Base-by-base conservation (phyloP, 2,329 filamentous ascomycete species). In the Claviceps fusiformis region DNA sequence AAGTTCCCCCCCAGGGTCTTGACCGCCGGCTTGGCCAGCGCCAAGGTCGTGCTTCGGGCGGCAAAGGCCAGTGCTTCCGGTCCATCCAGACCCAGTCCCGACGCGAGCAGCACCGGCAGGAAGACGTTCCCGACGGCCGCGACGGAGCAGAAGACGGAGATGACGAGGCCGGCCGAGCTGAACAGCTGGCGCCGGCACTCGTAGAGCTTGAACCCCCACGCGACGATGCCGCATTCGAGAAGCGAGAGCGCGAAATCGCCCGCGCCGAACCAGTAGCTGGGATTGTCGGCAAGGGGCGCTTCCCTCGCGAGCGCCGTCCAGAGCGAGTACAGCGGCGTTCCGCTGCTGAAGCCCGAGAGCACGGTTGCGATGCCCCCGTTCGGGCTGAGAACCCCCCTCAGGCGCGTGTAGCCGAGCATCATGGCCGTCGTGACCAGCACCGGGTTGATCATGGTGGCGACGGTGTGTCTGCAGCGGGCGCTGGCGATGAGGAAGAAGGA, bases 171-270 rank as follows among this genome's bases (percentile, higher is more conserved):
- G 0, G 70, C 70, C 1, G 67, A 59, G 27, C 73, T 76, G 49
- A 74, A 68, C 1, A 79, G 67, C 52, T 75, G 73, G 2, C 60
- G 58, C 4, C 75, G 73, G 62, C 74, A 77, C 58, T 77, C 75
- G 59, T 73, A 77, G 3, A 79, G 67, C 63, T 79, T 79, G 59
- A 79, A 72, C 0, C 76, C 76, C 76, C 76, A 79, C 3, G 72
- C 68, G 3, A 78, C 68, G 29, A 79, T 76, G 11, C 76, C 76
- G 3, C 73, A 71, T 60, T 78, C 74, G 3, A 79, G 73, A 3
- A 79, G 62, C 0, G 75, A 73, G 1, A 73, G 67, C 0, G 76
- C 76, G 3, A 72, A 62, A 57, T 79, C 76, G 9, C 76, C 76
- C 0, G 76, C 75, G 2, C 74, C 75, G 53, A 73, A 71, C 65